These are phyloP conservation scores for Neopestalotiopsis clavispora DNA, from an alignment of 2,329 filamentous ascomycete genomes.

Conservation along the genomic window DNA sequence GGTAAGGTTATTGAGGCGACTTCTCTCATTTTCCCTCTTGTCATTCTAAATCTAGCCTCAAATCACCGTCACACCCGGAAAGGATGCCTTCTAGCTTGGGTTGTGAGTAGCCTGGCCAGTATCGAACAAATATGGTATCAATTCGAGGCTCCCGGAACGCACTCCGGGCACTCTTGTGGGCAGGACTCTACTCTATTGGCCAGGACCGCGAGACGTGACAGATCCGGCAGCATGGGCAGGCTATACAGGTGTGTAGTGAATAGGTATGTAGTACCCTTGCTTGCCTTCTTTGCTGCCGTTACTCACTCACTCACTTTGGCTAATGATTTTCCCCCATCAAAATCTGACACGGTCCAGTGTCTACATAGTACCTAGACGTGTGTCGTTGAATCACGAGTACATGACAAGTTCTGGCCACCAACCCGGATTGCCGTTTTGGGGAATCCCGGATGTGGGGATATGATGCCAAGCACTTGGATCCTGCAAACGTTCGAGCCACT, in stretches of 20 bases:
- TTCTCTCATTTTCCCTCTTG: not conserved
- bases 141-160: not conserved
- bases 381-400: slow-evolving; percentile 13
- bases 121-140: not conserved
- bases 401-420: slow-evolving; percentile 7
- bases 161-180: not conserved
- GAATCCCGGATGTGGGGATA: slow-evolving; percentile 13
- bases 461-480: not conserved
- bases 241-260: not conserved
- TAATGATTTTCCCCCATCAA: not conserved
- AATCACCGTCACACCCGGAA: not conserved
- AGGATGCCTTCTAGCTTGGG: not conserved
- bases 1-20: not conserved
- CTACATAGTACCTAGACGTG: not conserved
- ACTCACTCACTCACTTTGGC: too few relatives aligned
- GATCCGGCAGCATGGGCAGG: not conserved
- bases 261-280: not conserved
- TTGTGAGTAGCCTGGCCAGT: not conserved
- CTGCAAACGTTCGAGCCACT: not conserved
- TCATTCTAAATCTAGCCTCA: not conserved
- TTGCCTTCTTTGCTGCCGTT: not conserved
- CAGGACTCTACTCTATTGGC: not conserved
- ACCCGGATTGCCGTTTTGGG: slow-evolving; percentile 4
- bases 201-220: not conserved
- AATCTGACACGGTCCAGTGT: not conserved